phyloP scores from a whole-genome alignment of 352 stramenopile species.

The Globisporangium carolinianum region DNA sequence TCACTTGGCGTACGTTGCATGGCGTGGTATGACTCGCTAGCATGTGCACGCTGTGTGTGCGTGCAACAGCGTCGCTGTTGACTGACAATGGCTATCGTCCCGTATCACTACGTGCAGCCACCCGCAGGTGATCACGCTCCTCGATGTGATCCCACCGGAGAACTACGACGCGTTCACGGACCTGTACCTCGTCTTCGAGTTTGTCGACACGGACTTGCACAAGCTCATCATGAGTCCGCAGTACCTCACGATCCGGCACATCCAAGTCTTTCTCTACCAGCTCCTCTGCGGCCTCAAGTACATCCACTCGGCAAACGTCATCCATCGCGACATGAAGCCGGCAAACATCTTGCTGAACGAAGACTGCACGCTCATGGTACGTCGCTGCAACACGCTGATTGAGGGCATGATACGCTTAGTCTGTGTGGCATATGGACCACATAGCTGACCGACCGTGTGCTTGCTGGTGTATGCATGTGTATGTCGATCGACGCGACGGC shows the following conservation, averaged over 20 bases:
- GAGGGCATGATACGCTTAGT: background rate
- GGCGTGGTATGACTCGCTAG: background rate
- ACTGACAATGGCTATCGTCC: too few relatives aligned
- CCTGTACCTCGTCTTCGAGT: conserved; percentile 91
- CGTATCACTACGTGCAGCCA: conserved; percentile 25
- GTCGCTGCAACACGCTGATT: background rate
- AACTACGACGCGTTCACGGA: conserved; percentile 85
- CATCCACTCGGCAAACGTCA: conserved; percentile 90
- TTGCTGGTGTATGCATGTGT: too few relatives aligned
- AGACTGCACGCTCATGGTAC: conserved; percentile 78
- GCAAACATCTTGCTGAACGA: conserved; percentile 88
- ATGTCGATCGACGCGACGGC: background rate
- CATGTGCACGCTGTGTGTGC: background rate
- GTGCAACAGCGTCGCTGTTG: too few relatives aligned
- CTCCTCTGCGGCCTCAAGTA: conserved; percentile 94
- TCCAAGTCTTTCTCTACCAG: conserved; percentile 97
- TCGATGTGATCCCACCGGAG: conserved; percentile 78
- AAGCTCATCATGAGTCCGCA: conserved; percentile 91
- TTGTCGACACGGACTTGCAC: conserved; percentile 92
- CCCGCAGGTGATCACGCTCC: conserved; percentile 72
- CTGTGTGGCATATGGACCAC: too few relatives aligned
- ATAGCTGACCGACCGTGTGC: too few relatives aligned
- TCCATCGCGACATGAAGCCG: conserved; percentile 87
- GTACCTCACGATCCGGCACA: conserved; percentile 93
- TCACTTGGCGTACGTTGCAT: conserved; percentile 50